Conservation (phyloP, 1,284 basidiomycete species). For the Spongispora temasekensis region DNA sequence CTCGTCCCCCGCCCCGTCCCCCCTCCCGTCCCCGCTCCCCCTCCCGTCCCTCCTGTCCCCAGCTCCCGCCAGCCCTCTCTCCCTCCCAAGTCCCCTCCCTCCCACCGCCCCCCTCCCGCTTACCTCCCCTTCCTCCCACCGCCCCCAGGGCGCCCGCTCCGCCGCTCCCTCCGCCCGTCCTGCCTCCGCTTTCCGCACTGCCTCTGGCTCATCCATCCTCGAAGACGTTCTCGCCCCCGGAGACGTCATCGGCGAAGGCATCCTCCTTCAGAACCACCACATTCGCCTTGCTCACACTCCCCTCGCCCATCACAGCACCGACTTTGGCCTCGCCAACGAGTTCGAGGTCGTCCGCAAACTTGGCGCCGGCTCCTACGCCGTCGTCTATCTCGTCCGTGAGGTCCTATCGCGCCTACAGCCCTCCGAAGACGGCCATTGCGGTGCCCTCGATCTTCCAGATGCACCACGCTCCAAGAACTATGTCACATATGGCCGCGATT, state of each 20-base stretch:
- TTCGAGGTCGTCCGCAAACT: conserved; percentile 85
- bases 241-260: conserved; percentile 68
- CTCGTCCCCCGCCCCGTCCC: conserved; percentile 33
- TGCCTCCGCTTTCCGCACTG: no score
- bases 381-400: conserved; percentile 92
- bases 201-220: conserved; percentile 43
- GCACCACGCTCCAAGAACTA: conserved; percentile 38
- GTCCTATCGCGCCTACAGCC: conserved; percentile 62
- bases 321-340: conserved; percentile 56
- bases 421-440: conserved; percentile 64
- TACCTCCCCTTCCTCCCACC: conserved; percentile 34
- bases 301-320: conserved; percentile 33
- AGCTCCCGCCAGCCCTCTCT: conserved; percentile 27
- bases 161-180: conserved; percentile 16
- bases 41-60: conserved; percentile 31
- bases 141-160: conserved; percentile 28
- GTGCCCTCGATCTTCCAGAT: conserved; percentile 61
- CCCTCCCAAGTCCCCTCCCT: conserved; percentile 27
- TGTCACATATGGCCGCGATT: conserved; percentile 79
- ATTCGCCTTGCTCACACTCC: conserved; percentile 51
- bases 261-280: conserved; percentile 61
- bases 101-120: conserved; percentile 29
- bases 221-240: conserved; percentile 71
- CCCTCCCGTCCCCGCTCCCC: conserved; percentile 27
- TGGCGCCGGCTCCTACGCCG: conserved; percentile 89